Conservation (phyloP, 805 yeast genomes). For the Danielia reshetovae region DNA sequence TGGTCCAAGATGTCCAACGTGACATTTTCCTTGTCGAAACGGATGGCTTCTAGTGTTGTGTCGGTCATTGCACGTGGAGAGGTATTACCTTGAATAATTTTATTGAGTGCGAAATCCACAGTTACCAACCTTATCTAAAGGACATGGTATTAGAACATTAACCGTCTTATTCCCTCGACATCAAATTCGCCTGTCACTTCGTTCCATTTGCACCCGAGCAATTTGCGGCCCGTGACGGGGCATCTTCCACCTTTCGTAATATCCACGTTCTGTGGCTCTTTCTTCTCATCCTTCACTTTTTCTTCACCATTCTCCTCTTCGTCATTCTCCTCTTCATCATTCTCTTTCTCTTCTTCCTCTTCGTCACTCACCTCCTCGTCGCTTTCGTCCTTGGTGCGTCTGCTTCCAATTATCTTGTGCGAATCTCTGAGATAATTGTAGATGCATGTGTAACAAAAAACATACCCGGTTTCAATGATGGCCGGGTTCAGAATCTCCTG, state of each 20-base stretch:
- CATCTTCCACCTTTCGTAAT: constrained; percentile 63
- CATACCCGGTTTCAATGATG: constrained; percentile 86
- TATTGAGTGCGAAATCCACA: too few relatives aligned
- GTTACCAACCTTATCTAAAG: too few relatives aligned
- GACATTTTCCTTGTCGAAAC: constrained; percentile 46
- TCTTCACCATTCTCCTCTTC: constrained; percentile 4
- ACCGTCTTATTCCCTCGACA: constrained; percentile 67
- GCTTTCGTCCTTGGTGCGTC: constrained; percentile 3
- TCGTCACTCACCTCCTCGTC: constrained; percentile 7
- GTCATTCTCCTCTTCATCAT: constrained; percentile 13
- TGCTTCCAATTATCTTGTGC: constrained; percentile 25
- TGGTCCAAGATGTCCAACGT: constrained; percentile 73
- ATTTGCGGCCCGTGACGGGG: constrained; percentile 72
- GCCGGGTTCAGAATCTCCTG: constrained; percentile 71
- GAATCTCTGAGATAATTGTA: constrained; percentile 55
- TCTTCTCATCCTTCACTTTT: constrained; percentile 10
- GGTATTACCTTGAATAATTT: neutral
- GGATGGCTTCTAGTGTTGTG: constrained; percentile 55
- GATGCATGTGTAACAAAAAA: constrained; percentile 86
- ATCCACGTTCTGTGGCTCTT: constrained; percentile 19
- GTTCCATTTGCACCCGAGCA: constrained; percentile 69
- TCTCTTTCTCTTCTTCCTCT: constrained; percentile 17
- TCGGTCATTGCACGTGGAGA: constrained; percentile 3
- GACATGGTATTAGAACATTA: constrained; percentile 49
- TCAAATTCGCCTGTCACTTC: constrained; percentile 60